Percentiles rank a stretch among this genome's conserved stretches.
Evolutionary conservation across 1,284 basidiomycete genomes (phyloP).

Genomic region (Apiotrichum brassicae): DNA sequence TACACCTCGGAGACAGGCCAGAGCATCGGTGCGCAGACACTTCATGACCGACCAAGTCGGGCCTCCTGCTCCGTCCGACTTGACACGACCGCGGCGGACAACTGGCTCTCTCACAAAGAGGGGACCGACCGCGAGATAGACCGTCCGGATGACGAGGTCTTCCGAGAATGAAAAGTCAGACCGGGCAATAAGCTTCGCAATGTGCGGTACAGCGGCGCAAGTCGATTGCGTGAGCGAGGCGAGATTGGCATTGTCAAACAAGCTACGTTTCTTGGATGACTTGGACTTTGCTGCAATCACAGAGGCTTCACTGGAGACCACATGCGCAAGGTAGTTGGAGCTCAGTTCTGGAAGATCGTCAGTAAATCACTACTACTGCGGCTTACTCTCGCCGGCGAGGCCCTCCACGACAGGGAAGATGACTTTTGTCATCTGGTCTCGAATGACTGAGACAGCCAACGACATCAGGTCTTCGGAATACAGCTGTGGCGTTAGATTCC

Average conservation of each 20-base stretch:
- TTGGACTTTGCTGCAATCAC: conserved; percentile 30
- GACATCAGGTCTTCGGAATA: conserved; percentile 89
- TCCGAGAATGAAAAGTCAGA: conserved; percentile 69
- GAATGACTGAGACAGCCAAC: conserved; percentile 65
- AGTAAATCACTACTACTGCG: conserved; percentile 6
- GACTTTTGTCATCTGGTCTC: conserved; percentile 69
- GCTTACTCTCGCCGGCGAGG: conserved; percentile 46
- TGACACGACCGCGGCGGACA: conserved; percentile 42
- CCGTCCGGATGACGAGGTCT: conserved; percentile 75
- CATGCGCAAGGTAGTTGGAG: conserved; percentile 54
- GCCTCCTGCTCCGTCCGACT: conserved; percentile 56
- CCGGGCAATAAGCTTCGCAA: conserved; percentile 43
- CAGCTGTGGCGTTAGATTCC: conserved; percentile 51
- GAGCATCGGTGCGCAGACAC: conserved; percentile 69
- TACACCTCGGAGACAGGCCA: conserved; percentile 75
- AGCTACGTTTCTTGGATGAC: conserved; percentile 4
- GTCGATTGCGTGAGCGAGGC: conserved; percentile 61
- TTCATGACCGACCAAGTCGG: conserved; percentile 55
- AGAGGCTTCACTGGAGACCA: conserved; percentile 51
- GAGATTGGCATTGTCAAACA: conserved; percentile 50
- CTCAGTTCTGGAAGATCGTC: conserved; percentile 21
- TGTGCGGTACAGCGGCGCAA: conserved; percentile 46
- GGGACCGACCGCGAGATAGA: conserved; percentile 85
- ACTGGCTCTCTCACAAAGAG: conserved; percentile 74
- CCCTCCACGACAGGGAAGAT: conserved; percentile 85